These are phyloP conservation scores for Metschnikowia lunata DNA, from an alignment of 805 yeast species.

Conservation along the genomic window DNA sequence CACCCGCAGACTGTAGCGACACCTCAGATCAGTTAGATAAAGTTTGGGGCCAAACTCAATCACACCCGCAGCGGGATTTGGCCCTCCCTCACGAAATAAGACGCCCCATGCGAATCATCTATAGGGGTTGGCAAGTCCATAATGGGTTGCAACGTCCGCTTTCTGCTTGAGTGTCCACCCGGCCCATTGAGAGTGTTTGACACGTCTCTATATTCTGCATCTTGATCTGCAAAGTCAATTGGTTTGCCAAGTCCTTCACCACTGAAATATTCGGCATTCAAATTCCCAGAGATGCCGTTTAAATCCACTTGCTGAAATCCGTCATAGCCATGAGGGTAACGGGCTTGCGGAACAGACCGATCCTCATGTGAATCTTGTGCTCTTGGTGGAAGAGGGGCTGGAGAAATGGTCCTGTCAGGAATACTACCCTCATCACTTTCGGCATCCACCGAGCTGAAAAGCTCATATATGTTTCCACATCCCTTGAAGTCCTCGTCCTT, in stretches of 20 bases:
- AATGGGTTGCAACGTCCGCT: conserved; percentile 20
- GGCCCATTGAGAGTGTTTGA: neutral
- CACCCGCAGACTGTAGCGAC: too few relatives aligned
- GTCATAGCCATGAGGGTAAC: conserved; percentile 1
- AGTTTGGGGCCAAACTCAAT: too few relatives aligned
- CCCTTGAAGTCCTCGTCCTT: conserved; percentile 29
- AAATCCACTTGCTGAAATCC: neutral
- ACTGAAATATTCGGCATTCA: neutral
- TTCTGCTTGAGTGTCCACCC: neutral
- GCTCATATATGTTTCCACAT: conserved; percentile 30
- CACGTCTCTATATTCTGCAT: neutral
- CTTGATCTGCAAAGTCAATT: neutral
- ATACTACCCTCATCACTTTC: conserved; percentile 5
- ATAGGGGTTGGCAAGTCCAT: conserved; percentile 26
- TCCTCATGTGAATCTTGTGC: conserved; percentile 3
- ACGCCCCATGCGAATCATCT: conserved; percentile 15
- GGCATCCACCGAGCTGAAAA: conserved; percentile 25
- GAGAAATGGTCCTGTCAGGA: conserved; percentile 4
- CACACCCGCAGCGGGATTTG: conserved; percentile 3
- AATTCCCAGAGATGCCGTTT: neutral
- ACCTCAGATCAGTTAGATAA: too few relatives aligned
- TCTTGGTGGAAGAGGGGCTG: neutral
- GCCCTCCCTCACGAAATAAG: conserved; percentile 5
- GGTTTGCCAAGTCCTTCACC: conserved; percentile 6
- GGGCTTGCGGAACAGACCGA: neutral